A percentile compares a stretch with the other conserved stretches of the same genome.
Conservation (phyloP, 805 yeast species). For the Saturnispora saitoi region DNA sequence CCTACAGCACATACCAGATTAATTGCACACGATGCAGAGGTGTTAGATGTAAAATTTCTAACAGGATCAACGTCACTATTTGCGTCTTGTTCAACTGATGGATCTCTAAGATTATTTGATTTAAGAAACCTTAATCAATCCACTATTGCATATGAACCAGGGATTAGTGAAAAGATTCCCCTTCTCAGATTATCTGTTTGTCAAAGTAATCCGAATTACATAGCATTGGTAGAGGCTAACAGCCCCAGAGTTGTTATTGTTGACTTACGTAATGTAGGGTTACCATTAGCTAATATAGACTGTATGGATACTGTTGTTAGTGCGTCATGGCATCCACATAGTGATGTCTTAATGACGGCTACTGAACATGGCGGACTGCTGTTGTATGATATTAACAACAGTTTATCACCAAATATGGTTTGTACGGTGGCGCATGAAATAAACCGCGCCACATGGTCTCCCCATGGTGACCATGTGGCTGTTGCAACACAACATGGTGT, state of each 20-base stretch:
- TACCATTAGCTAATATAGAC: conserved; percentile 42
- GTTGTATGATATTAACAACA: conserved; percentile 46
- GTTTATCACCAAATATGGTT: neutral
- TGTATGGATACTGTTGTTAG: neutral
- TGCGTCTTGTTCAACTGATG: conserved; percentile 92
- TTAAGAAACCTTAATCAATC: conserved; percentile 84
- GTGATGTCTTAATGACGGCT: conserved; percentile 54
- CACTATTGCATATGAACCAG: conserved; percentile 87
- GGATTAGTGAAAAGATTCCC: conserved; percentile 32
- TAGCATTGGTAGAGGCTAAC: conserved; percentile 75
- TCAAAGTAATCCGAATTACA: conserved; percentile 68
- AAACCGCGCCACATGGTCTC: conserved; percentile 6
- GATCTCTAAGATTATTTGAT: conserved; percentile 88
- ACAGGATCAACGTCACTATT: conserved; percentile 68
- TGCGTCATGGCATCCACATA: conserved; percentile 69
- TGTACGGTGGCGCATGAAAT: conserved; percentile 2
- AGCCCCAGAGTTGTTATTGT: conserved; percentile 58
- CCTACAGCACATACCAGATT: conserved; percentile 80
- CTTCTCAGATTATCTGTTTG: conserved; percentile 70
- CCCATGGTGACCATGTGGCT: neutral
- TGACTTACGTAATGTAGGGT: conserved; percentile 83
- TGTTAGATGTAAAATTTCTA: conserved; percentile 81
- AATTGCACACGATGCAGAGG: conserved; percentile 95
- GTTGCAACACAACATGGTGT: conserved; percentile 7
- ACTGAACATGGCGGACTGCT: conserved; percentile 68